Conservation (phyloP, 2,329 filamentous ascomycete genomes). For the Botryotinia globosa region DNA sequence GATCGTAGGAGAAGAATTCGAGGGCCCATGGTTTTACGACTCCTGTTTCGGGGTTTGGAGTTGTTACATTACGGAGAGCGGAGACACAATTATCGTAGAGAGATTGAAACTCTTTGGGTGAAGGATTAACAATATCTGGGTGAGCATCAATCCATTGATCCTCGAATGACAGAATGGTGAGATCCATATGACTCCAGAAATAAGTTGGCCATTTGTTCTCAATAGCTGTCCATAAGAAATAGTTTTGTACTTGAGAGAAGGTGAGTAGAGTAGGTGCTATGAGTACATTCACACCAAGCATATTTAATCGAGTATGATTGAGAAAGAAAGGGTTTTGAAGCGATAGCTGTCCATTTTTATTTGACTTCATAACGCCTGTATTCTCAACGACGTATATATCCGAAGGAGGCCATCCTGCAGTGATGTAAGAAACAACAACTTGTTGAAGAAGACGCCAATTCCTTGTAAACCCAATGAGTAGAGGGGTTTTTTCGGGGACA, state of each 20-base stretch:
- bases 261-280: slow-evolving; percentile 51
- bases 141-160: slow-evolving; percentile 27
- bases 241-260: slow-evolving; percentile 57
- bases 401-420: slow-evolving; percentile 55
- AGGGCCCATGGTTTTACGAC: slow-evolving; percentile 43
- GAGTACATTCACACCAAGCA: slow-evolving; percentile 53
- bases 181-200: slow-evolving; percentile 58
- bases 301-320: slow-evolving; percentile 48
- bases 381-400: slow-evolving; percentile 60
- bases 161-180: slow-evolving; percentile 47
- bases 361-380: slow-evolving; percentile 54
- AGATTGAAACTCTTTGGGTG: slow-evolving; percentile 19
- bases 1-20: slow-evolving; percentile 55
- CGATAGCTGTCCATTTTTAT: slow-evolving; percentile 46
- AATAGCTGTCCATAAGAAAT: slow-evolving; percentile 48
- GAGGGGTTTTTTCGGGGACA: slow-evolving; percentile 46
- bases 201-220: slow-evolving; percentile 47
- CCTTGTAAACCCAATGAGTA: slow-evolving; percentile 59
- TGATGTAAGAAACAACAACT: slow-evolving; percentile 55
- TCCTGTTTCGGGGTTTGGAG: slow-evolving; percentile 17
- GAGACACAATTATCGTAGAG: slow-evolving; percentile 24
- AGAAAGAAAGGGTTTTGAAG: slow-evolving; percentile 57
- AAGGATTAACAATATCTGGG: background rate
- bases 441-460: slow-evolving; percentile 55
- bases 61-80: slow-evolving; percentile 19